Evolutionary conservation across 208 protist genomes (phyloP).

Genomic region (Leishmania guyanensis): DNA sequence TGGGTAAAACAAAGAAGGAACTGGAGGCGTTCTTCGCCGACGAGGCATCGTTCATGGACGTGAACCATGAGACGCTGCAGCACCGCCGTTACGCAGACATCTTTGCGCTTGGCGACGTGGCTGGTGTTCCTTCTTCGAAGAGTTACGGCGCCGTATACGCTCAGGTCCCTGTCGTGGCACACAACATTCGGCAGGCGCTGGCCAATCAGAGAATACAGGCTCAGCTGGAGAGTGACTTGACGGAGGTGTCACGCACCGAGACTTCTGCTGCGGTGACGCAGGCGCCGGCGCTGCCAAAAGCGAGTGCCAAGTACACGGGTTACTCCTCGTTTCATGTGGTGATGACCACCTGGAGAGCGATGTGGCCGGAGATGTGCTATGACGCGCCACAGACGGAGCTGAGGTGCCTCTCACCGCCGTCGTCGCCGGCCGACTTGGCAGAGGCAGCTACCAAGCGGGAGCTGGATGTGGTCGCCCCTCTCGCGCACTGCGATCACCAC

Average conservation of each 20-base stretch:
- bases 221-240: neutral
- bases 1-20: constrained; percentile 13
- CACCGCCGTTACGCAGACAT: constrained; percentile 71
- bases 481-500: constrained; percentile 61
- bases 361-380: constrained; percentile 87
- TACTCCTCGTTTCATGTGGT: constrained; percentile 85
- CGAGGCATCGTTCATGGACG: constrained; percentile 71
- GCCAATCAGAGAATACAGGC: constrained; percentile 18
- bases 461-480: constrained; percentile 14
- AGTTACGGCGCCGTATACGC: constrained; percentile 79
- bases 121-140: constrained; percentile 76
- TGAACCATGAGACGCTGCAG: constrained; percentile 75
- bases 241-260: neutral
- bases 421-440: neutral
- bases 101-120: constrained; percentile 86
- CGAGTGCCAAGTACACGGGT: constrained; percentile 43
- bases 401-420: neutral
- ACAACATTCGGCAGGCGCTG: constrained; percentile 77
- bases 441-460: constrained; percentile 7
- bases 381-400: constrained; percentile 16
- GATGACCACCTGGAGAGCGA: constrained; percentile 83
- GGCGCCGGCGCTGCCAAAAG: constrained; percentile 1
- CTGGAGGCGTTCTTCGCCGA: constrained; percentile 29
- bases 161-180: constrained; percentile 82
- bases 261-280: neutral